A percentile compares a stretch with the other conserved stretches of the same genome.
These are phyloP conservation scores for Maudiozyma bulderi DNA, from an alignment of 805 yeast species.

Conservation along the genomic window DNA sequence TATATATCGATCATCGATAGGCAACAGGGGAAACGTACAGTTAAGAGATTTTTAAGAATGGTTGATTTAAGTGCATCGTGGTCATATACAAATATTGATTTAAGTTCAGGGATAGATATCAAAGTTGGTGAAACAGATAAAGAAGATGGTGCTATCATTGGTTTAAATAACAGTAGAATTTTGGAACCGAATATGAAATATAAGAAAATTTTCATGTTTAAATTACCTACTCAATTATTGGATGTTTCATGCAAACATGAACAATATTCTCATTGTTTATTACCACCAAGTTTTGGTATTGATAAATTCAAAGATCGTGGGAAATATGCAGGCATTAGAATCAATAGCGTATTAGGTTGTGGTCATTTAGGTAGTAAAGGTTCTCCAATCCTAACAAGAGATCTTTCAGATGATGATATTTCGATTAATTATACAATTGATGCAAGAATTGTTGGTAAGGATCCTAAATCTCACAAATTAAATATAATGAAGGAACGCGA, in stretches of 20 bases:
- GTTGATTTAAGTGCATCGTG: conserved; percentile 47
- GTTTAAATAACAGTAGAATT: conserved; percentile 40
- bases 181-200: conserved; percentile 41
- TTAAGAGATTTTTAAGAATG: conserved; percentile 48
- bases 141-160: conserved; percentile 39
- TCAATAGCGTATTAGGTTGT: conserved; percentile 33
- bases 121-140: conserved; percentile 35
- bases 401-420: conserved; percentile 36
- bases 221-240: conserved; percentile 43
- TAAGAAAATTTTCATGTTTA: conserved; percentile 51
- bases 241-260: conserved; percentile 45
- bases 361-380: conserved; percentile 45
- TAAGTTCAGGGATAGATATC: conserved; percentile 43
- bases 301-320: conserved; percentile 26
- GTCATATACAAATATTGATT: conserved; percentile 44
- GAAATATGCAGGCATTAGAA: conserved; percentile 25
- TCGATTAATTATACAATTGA: conserved; percentile 47
- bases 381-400: conserved; percentile 44
- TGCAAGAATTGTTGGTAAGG: conserved; percentile 45
- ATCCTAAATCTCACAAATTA: conserved; percentile 21
- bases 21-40: conserved; percentile 27
- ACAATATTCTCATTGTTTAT: conserved; percentile 30
- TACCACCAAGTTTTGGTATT: conserved; percentile 36
- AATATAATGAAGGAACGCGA: conserved; percentile 30
- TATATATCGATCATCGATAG: conserved; percentile 27